phyloP scores from a whole-genome alignment of 2,329 filamentous ascomycete species.

The Fusarium floridanum region DNA sequence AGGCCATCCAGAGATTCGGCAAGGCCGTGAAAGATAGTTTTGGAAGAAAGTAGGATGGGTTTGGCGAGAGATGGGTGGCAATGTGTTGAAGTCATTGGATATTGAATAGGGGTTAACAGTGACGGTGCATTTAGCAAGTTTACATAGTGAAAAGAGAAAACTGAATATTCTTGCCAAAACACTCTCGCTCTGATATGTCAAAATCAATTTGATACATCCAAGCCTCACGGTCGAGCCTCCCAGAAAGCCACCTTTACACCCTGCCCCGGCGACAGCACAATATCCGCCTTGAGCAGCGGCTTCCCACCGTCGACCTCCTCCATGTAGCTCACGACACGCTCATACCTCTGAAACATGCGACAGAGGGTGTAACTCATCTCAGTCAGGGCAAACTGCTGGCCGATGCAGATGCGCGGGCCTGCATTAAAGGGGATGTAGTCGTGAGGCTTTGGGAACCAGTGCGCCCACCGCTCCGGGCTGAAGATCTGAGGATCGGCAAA shows the following conservation, averaged over 20 bases:
- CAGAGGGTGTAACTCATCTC: slow-evolving; percentile 82
- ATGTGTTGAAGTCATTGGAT: background rate
- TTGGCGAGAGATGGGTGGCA: background rate
- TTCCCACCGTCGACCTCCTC: slow-evolving; percentile 64
- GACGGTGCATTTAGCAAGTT: background rate
- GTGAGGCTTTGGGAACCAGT: slow-evolving; percentile 75
- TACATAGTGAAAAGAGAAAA: background rate
- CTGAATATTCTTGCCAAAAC: background rate
- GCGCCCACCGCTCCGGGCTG: slow-evolving; percentile 75
- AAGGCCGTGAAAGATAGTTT: slow-evolving; percentile 75
- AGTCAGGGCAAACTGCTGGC: slow-evolving; percentile 85
- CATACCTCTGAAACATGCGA: slow-evolving; percentile 79
- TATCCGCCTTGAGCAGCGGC: slow-evolving; percentile 69
- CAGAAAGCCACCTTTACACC: slow-evolving; percentile 71
- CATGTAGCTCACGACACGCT: slow-evolving; percentile 71
- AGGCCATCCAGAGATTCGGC: slow-evolving; percentile 82
- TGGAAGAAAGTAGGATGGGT: slow-evolving; percentile 46
- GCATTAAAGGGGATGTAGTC: slow-evolving; percentile 83
- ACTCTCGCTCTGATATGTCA: background rate
- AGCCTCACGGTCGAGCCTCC: slow-evolving; percentile 54
- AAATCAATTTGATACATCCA: background rate
- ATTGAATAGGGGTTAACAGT: background rate
- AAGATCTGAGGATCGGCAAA: slow-evolving; percentile 65
- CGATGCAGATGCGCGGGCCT: slow-evolving; percentile 80
- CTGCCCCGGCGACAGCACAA: slow-evolving; percentile 70